phyloP scores from a whole-genome alignment of 139 green algal genomes.

The Picochlorum costavermella region DNA sequence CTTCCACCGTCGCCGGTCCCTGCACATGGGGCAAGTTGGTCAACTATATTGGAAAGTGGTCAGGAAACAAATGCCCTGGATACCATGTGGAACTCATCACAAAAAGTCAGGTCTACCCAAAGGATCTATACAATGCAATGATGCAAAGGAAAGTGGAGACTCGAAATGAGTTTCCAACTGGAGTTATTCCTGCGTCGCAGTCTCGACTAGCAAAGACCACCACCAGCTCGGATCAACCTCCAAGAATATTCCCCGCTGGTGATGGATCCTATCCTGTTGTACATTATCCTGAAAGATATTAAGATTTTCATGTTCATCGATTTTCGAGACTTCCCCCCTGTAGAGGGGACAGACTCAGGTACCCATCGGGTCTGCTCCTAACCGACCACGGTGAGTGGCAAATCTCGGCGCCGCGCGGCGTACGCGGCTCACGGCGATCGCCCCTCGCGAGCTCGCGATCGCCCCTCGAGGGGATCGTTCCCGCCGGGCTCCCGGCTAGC shows the following conservation, averaged over 20 bases:
- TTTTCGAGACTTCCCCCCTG: no score
- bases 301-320: neutral
- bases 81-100: neutral
- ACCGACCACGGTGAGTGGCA: no score
- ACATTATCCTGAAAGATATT: neutral
- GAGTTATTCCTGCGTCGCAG: no score
- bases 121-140: neutral
- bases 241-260: neutral
- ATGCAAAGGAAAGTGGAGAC: neutral
- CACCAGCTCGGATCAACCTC: neutral
- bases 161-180: no score
- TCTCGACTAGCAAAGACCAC: no score
- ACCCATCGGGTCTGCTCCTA: no score
- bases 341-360: no score
- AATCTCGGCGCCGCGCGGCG: no score
- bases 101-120: neutral
- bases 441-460: no score
- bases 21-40: neutral
- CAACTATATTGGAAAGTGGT: neutral
- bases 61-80: neutral
- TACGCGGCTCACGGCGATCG: no score
- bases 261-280: conserved; percentile 2
- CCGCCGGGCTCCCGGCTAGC: no score
- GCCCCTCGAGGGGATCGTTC: no score
- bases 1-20: neutral